phyloP scores from a whole-genome alignment of 2,329 filamentous ascomycete genomes.

The Furcasterigmium furcatum region DNA sequence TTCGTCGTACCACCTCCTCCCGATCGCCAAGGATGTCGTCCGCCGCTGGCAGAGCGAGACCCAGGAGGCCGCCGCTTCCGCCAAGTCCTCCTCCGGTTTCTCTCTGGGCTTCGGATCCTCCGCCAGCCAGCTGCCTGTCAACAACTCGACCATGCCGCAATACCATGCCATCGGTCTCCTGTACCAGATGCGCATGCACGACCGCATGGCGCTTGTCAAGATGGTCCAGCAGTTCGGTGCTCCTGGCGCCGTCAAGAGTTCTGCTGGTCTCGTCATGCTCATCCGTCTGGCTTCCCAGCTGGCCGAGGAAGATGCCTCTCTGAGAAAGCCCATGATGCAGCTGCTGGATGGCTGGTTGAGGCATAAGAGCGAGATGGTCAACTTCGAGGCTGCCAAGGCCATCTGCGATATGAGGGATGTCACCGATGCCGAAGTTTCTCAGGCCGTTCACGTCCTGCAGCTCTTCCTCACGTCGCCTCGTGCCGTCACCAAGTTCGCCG shows the following conservation, averaged over 20 bases:
- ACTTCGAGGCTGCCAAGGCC: constrained; percentile 97
- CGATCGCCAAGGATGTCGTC: constrained; percentile 92
- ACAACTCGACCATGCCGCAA: constrained; percentile 96
- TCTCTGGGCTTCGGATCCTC: constrained; percentile 86
- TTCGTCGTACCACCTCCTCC: constrained; percentile 95
- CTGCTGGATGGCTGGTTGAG: constrained; percentile 93
- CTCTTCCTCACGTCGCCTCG: constrained; percentile 94
- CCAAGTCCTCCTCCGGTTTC: constrained; percentile 86
- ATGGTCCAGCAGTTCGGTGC: constrained; percentile 99
- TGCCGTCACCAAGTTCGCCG: constrained; percentile 95
- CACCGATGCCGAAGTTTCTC: constrained; percentile 84
- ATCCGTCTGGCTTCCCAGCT: constrained; percentile 91
- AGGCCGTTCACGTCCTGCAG: constrained; percentile 92
- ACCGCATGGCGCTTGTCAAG: constrained; percentile 97
- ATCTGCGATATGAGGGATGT: constrained; percentile 95
- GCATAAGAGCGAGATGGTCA: constrained; percentile 99
- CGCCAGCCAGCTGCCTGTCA: constrained; percentile 71
- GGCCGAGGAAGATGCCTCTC: constrained; percentile 84
- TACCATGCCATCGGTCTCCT: constrained; percentile 97
- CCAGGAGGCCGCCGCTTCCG: constrained; percentile 88
- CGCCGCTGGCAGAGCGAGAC: constrained; percentile 98
- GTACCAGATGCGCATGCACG: constrained; percentile 96
- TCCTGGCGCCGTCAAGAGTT: constrained; percentile 89
- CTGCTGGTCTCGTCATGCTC: constrained; percentile 86
- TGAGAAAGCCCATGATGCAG: constrained; percentile 95